Base-by-base conservation (phyloP, 257 asterid genomes). In the Solanum chaucha region DNA sequence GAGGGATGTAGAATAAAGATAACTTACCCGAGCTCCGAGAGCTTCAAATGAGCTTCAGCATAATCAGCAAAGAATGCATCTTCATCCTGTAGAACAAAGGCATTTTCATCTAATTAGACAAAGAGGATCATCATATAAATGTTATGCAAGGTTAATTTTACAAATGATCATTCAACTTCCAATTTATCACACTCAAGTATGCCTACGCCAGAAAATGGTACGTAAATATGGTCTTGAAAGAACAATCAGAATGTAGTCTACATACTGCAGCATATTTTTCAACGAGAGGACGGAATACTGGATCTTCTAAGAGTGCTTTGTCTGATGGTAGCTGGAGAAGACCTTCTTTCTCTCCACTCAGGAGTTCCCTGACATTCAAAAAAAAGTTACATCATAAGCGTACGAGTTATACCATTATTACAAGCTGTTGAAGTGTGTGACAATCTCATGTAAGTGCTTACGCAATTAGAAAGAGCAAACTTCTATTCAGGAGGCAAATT, bases 251-350 rank as follows among this genome's bases (percentile, higher is more conserved):
- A 9, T 44, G 15, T 17, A 15, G 26, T 30, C 12, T 15, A 80
- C 91, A 74, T 89, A 96, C 98, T 8, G 93, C 98, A 84, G 98
- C 98, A 86, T 96, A 96, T 92, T 93, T 96, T 41, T 95, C 99
- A 12, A 95, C 96, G 2, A 92, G 90, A 2, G 96, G 96, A 75
- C 95, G 96, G 92, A 95, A 96, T 34, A 46, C 89, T 4, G 97
- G 94, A 86, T 95, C 98, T 4, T 83, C 40, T 5, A 96, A 92
- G 80, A 96, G 95, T 41, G 96, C 94, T 87, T 93, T 96, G 93
- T 96, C 98, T 3, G 99, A 58, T 87, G 97, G 97, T 87, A 96
- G 90, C 91, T 92, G 95, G 83, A 95, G 64, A 82, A 95, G 94
- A 32, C 93, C 98, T 68, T 91, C 98, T 86, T 88, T 94, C 64